These are phyloP conservation scores for Trametes cinnabarina DNA, from an alignment of 768 basidiomycete genomes.

Conservation along the genomic window DNA sequence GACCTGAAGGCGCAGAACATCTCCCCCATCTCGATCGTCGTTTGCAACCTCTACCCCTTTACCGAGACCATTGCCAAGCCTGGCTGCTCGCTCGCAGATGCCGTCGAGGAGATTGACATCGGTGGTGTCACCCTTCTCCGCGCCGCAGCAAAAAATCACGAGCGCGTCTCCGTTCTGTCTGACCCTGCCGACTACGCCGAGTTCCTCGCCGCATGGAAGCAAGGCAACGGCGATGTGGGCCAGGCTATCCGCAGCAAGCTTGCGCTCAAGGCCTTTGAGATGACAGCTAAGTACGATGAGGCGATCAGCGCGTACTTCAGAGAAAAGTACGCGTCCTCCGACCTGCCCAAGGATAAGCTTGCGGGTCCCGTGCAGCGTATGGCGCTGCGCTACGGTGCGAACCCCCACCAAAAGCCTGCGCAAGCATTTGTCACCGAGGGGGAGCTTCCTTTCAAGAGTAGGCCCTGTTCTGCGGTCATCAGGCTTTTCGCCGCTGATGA, in stretches of 20 bases:
- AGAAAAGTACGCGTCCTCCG: slow-evolving; percentile 89
- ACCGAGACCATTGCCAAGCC: slow-evolving; percentile 86
- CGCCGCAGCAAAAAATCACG: slow-evolving; percentile 98
- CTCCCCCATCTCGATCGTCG: slow-evolving; percentile 92
- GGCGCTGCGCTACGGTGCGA: slow-evolving; percentile 90
- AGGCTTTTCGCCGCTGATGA: background rate
- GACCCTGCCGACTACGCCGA: slow-evolving; percentile 84
- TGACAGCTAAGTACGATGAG: slow-evolving; percentile 92
- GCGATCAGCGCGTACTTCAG: slow-evolving; percentile 97
- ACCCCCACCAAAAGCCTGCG: slow-evolving; percentile 98
- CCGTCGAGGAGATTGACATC: slow-evolving; percentile 98
- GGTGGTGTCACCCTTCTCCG: slow-evolving; percentile 97
- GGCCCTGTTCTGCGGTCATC: slow-evolving; percentile 3
- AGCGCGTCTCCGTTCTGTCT: slow-evolving; percentile 83
- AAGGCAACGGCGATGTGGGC: slow-evolving; percentile 72
- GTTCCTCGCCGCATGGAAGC: slow-evolving; percentile 76
- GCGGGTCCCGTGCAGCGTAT: slow-evolving; percentile 78
- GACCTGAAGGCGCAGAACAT: slow-evolving; percentile 85
- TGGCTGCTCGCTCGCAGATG: slow-evolving; percentile 84
- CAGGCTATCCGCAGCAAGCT: slow-evolving; percentile 71
- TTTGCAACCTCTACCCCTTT: slow-evolving; percentile 99
- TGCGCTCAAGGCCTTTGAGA: slow-evolving; percentile 96
- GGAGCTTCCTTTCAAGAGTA: slow-evolving; percentile 91
- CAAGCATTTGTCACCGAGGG: slow-evolving; percentile 91
- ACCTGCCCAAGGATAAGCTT: slow-evolving; percentile 56